phyloP scores from a whole-genome alignment of 331 rosid genomes.

The Spiraea crenata region DNA sequence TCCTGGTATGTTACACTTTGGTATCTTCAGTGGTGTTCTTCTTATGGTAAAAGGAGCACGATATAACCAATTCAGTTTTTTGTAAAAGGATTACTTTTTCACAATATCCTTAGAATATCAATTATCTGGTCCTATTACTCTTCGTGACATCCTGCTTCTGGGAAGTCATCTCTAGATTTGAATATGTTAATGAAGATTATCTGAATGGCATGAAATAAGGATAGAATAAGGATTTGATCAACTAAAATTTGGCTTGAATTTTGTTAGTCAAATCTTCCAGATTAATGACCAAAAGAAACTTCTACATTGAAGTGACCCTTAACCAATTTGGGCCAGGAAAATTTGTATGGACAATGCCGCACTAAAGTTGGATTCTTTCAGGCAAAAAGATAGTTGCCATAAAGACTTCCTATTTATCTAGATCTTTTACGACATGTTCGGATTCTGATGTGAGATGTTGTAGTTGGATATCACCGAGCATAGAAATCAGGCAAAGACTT shows the following conservation, averaged over 20 bases:
- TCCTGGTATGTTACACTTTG: slow-evolving; percentile 55
- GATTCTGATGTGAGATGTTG: slow-evolving; percentile 1
- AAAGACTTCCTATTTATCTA: background rate
- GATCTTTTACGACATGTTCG: slow-evolving; percentile 2
- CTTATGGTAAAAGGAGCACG: background rate
- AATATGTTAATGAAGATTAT: background rate
- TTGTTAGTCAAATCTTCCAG: background rate
- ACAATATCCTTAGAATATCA: background rate
- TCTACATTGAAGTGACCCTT: background rate
- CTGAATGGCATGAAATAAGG: background rate
- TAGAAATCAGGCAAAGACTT: background rate
- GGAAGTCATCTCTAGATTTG: background rate
- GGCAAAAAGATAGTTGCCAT: background rate
- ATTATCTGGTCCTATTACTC: background rate
- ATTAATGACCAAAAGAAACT: background rate
- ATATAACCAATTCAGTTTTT: background rate
- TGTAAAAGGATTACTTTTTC: background rate
- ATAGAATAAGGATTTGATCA: background rate
- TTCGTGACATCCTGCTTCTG: slow-evolving; percentile 5
- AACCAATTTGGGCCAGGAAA: background rate
- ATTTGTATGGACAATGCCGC: background rate
- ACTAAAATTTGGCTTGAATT: background rate
- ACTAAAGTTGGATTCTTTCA: background rate
- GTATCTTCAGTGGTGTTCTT: slow-evolving; percentile 6
- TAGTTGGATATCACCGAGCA: background rate